Conservation (phyloP, 169 alveolate genomes). For the Neospora caninum region DNA sequence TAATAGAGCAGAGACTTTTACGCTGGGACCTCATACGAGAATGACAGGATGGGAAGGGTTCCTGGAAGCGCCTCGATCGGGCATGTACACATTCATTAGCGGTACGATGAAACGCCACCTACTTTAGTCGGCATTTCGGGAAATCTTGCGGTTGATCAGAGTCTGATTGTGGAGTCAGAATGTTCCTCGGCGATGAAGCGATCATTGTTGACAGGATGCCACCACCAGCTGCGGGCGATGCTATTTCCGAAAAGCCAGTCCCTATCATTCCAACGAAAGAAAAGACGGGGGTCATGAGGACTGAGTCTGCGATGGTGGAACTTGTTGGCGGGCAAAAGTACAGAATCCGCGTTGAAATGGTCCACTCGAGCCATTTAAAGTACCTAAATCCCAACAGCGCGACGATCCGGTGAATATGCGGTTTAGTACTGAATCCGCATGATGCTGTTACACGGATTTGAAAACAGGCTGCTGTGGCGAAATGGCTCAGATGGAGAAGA, state of each 20-base stretch:
- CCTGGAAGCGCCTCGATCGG: constrained; percentile 77
- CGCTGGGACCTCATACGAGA: background rate
- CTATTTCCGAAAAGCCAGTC: constrained; percentile 57
- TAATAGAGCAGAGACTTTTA: background rate
- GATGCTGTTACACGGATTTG: background rate
- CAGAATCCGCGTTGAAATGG: constrained; percentile 80
- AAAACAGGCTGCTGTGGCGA: constrained; percentile 52
- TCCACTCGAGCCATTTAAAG: constrained; percentile 81
- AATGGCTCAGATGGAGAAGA: constrained; percentile 24
- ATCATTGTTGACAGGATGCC: constrained; percentile 77
- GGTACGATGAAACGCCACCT: constrained; percentile 8
- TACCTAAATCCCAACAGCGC: background rate
- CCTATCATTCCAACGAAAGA: constrained; percentile 70
- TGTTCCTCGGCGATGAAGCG: constrained; percentile 73
- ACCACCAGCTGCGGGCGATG: constrained; percentile 58
- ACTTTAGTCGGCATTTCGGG: background rate
- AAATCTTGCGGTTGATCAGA: background rate
- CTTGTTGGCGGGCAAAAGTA: constrained; percentile 85
- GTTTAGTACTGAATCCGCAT: background rate
- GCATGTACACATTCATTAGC: constrained; percentile 54
- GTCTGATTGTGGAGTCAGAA: constrained; percentile 75
- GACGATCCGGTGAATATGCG: background rate
- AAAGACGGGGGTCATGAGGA: constrained; percentile 65
- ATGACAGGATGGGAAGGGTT: constrained; percentile 78
- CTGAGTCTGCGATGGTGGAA: constrained; percentile 80